Percentiles rank a stretch among this genome's conserved stretches.
These are phyloP conservation scores for Zymoseptoria pseudotritici DNA, from an alignment of 2,329 filamentous ascomycete genomes.

Conservation along the genomic window DNA sequence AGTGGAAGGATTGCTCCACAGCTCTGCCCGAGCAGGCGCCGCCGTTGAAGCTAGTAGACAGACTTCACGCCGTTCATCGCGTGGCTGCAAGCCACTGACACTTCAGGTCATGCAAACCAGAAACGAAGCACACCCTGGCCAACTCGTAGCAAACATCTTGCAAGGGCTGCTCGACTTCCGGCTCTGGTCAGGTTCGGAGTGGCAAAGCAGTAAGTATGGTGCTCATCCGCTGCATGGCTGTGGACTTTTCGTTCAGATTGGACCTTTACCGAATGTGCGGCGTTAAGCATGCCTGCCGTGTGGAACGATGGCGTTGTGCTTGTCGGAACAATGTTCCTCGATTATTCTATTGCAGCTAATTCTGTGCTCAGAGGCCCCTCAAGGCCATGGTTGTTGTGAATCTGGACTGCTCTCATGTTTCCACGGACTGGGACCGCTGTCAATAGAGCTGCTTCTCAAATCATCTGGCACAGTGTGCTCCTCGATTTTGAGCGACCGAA, in stretches of 20 bases:
- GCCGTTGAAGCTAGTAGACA: not conserved
- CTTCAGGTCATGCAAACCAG: not conserved
- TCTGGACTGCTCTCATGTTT: slow-evolving; percentile 17
- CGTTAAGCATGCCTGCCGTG: not conserved
- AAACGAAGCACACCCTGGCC: not conserved
- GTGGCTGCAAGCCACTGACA: not conserved
- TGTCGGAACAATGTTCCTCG: not conserved
- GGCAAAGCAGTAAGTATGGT: not conserved
- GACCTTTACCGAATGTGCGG: no score
- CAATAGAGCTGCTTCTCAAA: slow-evolving; percentile 13
- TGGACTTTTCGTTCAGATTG: not conserved
- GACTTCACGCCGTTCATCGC: not conserved
- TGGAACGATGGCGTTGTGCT: not conserved
- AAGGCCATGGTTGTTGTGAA: slow-evolving; percentile 8
- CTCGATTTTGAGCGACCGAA: slow-evolving; percentile 33
- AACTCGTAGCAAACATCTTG: not conserved
- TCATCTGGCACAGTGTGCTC: slow-evolving; percentile 19
- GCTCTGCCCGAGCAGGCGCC: not conserved
- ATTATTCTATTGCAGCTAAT: not conserved
- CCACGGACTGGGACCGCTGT: slow-evolving; percentile 14
- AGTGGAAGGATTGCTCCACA: not conserved
- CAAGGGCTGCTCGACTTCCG: no score
- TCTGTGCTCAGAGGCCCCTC: not conserved
- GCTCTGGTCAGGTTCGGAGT: not conserved
- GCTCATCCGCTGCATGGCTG: not conserved